These are phyloP conservation scores for Alternaria infectoria DNA, from an alignment of 2,329 filamentous ascomycete genomes.

Conservation along the genomic window DNA sequence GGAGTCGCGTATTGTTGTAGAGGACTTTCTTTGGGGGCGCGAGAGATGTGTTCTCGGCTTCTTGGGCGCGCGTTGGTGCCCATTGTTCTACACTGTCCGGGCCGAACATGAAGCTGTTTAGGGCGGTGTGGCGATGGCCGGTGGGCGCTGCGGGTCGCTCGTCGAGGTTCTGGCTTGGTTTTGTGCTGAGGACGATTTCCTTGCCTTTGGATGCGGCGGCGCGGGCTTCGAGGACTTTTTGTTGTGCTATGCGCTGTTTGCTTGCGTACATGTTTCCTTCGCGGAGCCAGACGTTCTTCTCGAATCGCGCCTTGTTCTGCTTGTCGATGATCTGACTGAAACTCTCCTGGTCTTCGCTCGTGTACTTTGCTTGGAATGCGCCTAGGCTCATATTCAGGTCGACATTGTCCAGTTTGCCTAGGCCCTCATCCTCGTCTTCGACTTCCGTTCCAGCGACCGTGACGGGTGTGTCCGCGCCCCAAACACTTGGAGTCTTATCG, in stretches of 20 bases:
- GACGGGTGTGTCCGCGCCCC: constrained; percentile 73
- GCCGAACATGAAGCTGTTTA: constrained; percentile 87
- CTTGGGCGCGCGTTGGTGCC: constrained; percentile 67
- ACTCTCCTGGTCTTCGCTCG: constrained; percentile 96
- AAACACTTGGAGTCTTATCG: constrained; percentile 68
- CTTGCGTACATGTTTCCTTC: constrained; percentile 80
- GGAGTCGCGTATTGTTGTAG: constrained; percentile 84
- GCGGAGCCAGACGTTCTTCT: constrained; percentile 91
- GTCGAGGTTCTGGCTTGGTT: constrained; percentile 66
- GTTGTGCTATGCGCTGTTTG: constrained; percentile 67
- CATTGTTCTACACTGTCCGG: constrained; percentile 68
- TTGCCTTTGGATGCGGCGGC: constrained; percentile 49
- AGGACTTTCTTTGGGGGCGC: constrained; percentile 77
- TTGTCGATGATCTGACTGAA: constrained; percentile 92
- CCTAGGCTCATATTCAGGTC: constrained; percentile 82
- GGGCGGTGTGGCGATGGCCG: constrained; percentile 71
- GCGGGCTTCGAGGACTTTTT: constrained; percentile 74
- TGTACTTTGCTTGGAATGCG: constrained; percentile 90
- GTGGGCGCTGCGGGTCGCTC: constrained; percentile 79
- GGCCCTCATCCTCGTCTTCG: constrained; percentile 35
- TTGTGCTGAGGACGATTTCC: constrained; percentile 57
- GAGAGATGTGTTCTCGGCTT: constrained; percentile 71
- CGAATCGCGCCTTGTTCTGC: constrained; percentile 82
- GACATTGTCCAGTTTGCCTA: constrained; percentile 58
- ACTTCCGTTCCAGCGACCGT: constrained; percentile 57